phyloP scores from a whole-genome alignment of 1,284 basidiomycete genomes.

The Phylloboletellus chloephorus region DNA sequence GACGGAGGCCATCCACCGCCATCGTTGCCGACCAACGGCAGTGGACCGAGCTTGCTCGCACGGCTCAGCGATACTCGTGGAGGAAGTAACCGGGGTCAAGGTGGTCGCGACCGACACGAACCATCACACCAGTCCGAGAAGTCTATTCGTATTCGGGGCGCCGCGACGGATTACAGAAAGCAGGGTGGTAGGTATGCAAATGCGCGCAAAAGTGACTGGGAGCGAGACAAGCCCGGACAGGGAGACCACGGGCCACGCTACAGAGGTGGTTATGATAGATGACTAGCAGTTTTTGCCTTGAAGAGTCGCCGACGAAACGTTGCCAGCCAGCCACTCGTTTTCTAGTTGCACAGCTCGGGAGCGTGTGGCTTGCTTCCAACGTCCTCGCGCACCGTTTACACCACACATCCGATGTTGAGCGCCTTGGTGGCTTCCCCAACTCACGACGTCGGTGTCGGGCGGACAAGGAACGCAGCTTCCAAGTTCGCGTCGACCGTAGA shows the following conservation, averaged over 20 bases:
- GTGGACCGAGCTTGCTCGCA: constrained; percentile 25
- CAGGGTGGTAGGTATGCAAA: constrained; percentile 13
- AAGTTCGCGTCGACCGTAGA: constrained; percentile 8
- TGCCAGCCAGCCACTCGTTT: constrained; percentile 2
- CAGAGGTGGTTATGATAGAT: constrained; percentile 50
- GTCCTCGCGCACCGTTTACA: not conserved
- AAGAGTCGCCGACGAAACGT: constrained; percentile 5
- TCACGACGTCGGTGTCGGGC: constrained; percentile 17
- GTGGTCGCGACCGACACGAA: constrained; percentile 11
- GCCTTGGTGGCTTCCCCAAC: constrained; percentile 23
- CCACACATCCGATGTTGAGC: constrained; percentile 19
- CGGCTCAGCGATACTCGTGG: constrained; percentile 23
- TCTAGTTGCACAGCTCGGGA: constrained; percentile 2
- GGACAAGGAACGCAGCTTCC: constrained; percentile 13
- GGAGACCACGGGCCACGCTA: constrained; percentile 34
- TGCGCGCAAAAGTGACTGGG: constrained; percentile 15
- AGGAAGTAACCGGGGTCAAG: constrained; percentile 11
- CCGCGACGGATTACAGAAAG: constrained; percentile 21
- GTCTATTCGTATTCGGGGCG: constrained; percentile 29
- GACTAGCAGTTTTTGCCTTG: constrained; percentile 11
- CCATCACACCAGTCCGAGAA: constrained; percentile 5
- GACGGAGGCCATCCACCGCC: constrained; percentile 16
- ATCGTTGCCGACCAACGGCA: constrained; percentile 8
- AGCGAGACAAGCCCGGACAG: constrained; percentile 19
- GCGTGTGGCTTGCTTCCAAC: constrained; percentile 9